These are phyloP conservation scores for Brettanomyces custersianus DNA, from an alignment of 805 yeast species.

Conservation along the genomic window DNA sequence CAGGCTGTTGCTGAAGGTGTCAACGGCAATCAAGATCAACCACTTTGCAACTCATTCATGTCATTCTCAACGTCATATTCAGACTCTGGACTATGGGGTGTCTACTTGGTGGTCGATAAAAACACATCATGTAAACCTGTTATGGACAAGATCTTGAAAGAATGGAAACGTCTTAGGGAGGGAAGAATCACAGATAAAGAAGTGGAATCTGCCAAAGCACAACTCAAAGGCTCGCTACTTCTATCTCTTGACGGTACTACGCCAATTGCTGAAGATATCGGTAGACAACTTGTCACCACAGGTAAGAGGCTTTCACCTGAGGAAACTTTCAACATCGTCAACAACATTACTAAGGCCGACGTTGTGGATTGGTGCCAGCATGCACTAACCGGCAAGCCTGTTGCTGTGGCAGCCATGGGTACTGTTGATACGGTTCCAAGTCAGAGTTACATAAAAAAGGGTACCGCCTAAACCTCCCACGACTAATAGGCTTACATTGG, in stretches of 20 bases:
- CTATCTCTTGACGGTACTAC: conserved; percentile 91
- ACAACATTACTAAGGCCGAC: conserved; percentile 67
- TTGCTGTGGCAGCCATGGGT: conserved; percentile 90
- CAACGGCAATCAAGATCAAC: conserved; percentile 42
- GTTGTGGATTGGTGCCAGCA: conserved; percentile 84
- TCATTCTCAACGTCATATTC: conserved; percentile 95
- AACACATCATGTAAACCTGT: conserved; percentile 56
- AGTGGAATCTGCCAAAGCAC: conserved; percentile 90
- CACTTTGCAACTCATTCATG: conserved; percentile 90
- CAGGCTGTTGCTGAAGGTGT: conserved; percentile 38
- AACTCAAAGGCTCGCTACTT: conserved; percentile 83
- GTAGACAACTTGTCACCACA: conserved; percentile 93
- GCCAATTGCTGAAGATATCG: conserved; percentile 95
- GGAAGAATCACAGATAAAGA: conserved; percentile 78
- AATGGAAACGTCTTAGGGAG: conserved; percentile 79
- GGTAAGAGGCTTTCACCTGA: conserved; percentile 71
- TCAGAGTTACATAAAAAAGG: conserved; percentile 43
- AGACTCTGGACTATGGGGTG: conserved; percentile 97
- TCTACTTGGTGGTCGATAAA: conserved; percentile 80
- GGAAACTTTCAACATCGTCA: conserved; percentile 67
- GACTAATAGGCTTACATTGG: too few relatives aligned
- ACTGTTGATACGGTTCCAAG: conserved; percentile 65
- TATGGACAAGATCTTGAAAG: conserved; percentile 67
- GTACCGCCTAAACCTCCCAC: conserved; percentile 19
- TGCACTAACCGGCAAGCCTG: conserved; percentile 65